Evolutionary conservation across 1,139 yeast species (phyloP).

Genomic region (Candida tunisiensis): DNA sequence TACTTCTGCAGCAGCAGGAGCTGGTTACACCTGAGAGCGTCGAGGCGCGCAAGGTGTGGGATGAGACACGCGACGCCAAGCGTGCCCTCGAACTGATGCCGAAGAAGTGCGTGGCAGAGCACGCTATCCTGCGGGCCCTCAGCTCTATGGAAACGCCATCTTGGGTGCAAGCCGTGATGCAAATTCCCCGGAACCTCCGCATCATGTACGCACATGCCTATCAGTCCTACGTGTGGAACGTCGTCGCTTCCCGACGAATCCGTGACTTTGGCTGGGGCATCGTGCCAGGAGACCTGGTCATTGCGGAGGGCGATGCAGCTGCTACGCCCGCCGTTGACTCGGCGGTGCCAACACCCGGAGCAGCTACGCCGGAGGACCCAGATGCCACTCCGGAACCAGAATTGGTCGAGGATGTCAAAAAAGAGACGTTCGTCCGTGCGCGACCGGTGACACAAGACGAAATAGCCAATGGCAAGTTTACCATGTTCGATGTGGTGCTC

Average conservation of each 20-base stretch:
- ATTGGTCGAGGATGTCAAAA: constrained; percentile 50
- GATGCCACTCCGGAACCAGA: constrained; percentile 29
- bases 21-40: constrained; percentile 66
- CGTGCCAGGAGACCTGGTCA: constrained; percentile 72
- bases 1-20: constrained; percentile 73
- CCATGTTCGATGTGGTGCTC: constrained; percentile 70
- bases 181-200: constrained; percentile 82
- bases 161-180: constrained; percentile 73
- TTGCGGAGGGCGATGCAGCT: constrained; percentile 20
- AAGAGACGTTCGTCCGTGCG: constrained; percentile 40
- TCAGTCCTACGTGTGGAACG: constrained; percentile 91
- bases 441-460: constrained; percentile 62
- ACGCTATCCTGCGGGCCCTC: constrained; percentile 46
- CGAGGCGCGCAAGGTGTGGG: constrained; percentile 75
- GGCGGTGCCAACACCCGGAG: constrained; percentile 1
- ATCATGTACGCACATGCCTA: constrained; percentile 96
- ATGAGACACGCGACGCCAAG: constrained; percentile 48
- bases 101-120: constrained; percentile 72
- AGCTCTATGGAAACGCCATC: no score
- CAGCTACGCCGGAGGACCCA: constrained; percentile 4
- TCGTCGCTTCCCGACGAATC: constrained; percentile 65
- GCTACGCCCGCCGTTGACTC: no score
- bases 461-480: constrained; percentile 35
- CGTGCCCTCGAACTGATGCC: constrained; percentile 67
- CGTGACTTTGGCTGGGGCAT: constrained; percentile 51